Conservation (phyloP, 2,329 filamentous ascomycete genomes). For the Pseudonectria buxi region DNA sequence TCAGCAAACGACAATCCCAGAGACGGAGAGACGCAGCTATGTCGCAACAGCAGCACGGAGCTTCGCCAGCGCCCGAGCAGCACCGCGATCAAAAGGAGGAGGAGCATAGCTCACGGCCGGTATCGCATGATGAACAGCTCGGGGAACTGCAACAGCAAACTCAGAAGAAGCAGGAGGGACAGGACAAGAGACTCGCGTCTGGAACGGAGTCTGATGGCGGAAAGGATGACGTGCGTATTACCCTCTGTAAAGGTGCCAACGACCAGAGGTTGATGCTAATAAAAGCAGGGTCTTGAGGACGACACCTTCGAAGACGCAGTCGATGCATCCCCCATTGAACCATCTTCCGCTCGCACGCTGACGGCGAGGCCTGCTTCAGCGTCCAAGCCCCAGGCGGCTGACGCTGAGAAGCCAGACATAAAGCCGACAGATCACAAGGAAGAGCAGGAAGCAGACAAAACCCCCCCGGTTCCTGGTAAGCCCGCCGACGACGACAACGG, state of each 20-base stretch:
- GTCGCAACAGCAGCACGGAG: slow-evolving; percentile 27
- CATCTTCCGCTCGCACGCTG: slow-evolving; percentile 56
- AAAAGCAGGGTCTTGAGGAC: slow-evolving; percentile 23
- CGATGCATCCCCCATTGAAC: slow-evolving; percentile 58
- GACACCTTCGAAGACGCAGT: slow-evolving; percentile 72
- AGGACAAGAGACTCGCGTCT: slow-evolving; percentile 24
- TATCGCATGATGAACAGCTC: too few relatives aligned
- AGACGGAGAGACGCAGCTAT: slow-evolving; percentile 20
- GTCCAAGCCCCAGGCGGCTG: slow-evolving; percentile 25
- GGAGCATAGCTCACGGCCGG: slow-evolving; percentile 5
- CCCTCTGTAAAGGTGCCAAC: slow-evolving; percentile 12
- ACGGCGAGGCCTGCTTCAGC: slow-evolving; percentile 39
- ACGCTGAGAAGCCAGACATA: slow-evolving; percentile 10
- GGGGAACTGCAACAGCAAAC: slow-evolving; percentile 2
- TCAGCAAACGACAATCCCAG: background rate
- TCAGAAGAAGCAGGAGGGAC: slow-evolving; percentile 12
- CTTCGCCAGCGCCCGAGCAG: slow-evolving; percentile 15
- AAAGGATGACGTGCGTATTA: slow-evolving; percentile 16
- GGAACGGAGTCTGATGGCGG: slow-evolving; percentile 23
- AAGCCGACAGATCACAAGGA: slow-evolving; percentile 8
- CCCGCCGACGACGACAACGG: slow-evolving; percentile 11
- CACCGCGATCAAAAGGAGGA: slow-evolving; percentile 5
- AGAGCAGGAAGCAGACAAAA: slow-evolving; percentile 6
- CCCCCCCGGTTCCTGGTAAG: slow-evolving; percentile 10
- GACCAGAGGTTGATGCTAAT: slow-evolving; percentile 13